Base-by-base conservation (phyloP, 1,139 yeast genomes). In the Lodderomyces jiufengensis region DNA sequence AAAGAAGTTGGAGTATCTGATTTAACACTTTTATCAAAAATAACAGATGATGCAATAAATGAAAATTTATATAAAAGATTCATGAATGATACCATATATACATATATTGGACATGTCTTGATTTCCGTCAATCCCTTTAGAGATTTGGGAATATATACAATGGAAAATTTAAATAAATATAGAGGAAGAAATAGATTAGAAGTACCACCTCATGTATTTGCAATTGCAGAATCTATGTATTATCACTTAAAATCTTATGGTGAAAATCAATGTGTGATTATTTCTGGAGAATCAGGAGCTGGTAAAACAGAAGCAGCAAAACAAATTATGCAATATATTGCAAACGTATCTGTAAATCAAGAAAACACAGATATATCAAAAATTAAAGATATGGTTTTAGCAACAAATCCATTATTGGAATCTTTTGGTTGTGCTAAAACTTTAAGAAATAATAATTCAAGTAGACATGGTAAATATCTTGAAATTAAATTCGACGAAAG, bases 221-320 rank as follows among this genome's bases (percentile, higher is more conserved):
- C 97, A 35, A 90, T 92, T 52, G 98, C 99, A 13, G 99, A 94
- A 61, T 68, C 95, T 26, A 90, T 94, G 95, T 92, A 84, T 62
- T 92, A 94, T 63, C 86, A 90, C 58, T 76, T 94, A 80, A 90
- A 90, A 62, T 84, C 95, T 0, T 94, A 94, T 61, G 80, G 85
- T 39, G 98, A 94, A 52, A 88, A 82, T 57, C 98, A 94, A 60
- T 92, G 98, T 73, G 98, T 94, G 28, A 94, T 94, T 52, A 94
- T 94, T 48, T 87, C 97, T 5, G 99, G 99, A 36, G 99, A 94
- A 59, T 87, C 97, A 1, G 99, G 99, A 43, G 98, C 99, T 2
- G 99, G 99, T 35, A 92, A 92, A 59, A 92, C 98, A 5, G 98
- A 92, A 62, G 97, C 98, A 13, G 98, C 98, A 27, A 92, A 92